Conservation (phyloP, 306 rosid species). For the Pyrus bretschneideri region DNA sequence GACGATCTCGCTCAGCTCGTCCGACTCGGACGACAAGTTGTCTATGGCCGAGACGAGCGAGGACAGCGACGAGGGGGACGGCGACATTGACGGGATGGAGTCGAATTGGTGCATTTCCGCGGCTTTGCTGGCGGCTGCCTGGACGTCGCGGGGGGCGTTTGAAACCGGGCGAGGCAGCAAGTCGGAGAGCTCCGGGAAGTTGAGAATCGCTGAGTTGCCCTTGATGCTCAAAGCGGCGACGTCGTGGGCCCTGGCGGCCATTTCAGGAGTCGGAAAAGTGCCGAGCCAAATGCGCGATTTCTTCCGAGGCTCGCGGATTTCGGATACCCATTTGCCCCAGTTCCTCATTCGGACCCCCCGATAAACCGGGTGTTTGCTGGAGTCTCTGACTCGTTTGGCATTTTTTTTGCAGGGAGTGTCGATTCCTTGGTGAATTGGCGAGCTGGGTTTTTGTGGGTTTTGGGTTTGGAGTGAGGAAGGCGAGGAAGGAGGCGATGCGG, state of each 20-base stretch:
- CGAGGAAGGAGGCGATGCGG: constrained; percentile 5
- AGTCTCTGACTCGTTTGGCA: constrained; percentile 44
- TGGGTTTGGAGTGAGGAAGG: constrained; percentile 9
- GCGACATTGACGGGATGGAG: background rate
- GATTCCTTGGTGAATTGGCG: background rate
- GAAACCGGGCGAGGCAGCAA: constrained; percentile 81
- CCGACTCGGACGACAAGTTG: constrained; percentile 26
- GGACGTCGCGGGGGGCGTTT: constrained; percentile 68
- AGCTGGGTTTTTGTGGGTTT: background rate
- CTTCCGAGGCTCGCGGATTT: constrained; percentile 90
- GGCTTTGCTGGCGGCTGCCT: constrained; percentile 83
- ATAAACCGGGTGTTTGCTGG: constrained; percentile 55
- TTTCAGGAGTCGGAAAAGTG: constrained; percentile 76
- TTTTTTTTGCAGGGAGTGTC: background rate
- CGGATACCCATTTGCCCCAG: constrained; percentile 99
- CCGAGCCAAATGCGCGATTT: constrained; percentile 99
- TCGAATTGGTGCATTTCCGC: constrained; percentile 61
- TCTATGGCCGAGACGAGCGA: constrained; percentile 32
- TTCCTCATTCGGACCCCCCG: constrained; percentile 87
- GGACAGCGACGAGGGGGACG: constrained; percentile 14
- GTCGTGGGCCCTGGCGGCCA: constrained; percentile 98
- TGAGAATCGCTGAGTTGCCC: constrained; percentile 75
- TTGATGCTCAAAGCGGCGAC: constrained; percentile 92
- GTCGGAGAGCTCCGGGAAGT: constrained; percentile 63
- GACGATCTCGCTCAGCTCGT: constrained; percentile 64